Base-by-base conservation (phyloP, 257 asterid species). In the Fraxinus quadrangulata region DNA sequence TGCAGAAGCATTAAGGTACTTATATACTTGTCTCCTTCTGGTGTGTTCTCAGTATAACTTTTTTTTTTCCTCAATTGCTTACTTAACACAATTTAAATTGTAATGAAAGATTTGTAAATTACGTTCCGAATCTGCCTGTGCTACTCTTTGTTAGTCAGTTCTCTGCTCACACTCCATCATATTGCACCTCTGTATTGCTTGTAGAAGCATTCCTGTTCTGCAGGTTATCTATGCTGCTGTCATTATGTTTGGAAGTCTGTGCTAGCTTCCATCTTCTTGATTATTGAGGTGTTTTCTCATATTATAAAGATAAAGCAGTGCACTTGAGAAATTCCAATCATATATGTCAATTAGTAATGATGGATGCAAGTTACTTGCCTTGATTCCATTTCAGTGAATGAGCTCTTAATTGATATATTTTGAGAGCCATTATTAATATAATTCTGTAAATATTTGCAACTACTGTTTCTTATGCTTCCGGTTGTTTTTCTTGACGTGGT, bases 1-100 rank as follows among this genome's bases (percentile, higher is more conserved):
- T 87, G 99, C 98, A 78, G 98, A 96, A 85, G 91, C 92, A 76
- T 83, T 96, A 81, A 92, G 97, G 99, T 93, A 84, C 78, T 70
- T 13, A 42, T 79, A 67, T 67, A 61, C 28, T 23, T 3, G 7
- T 8, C 67, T 59, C 67, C 67, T 23, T 71, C 82, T 54, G 2
- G 26, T 16, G 21, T 70, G 36, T 42, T 76, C 33, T 40, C 63
- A 61, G 68, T 71, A 47, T 71, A 72, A 6, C 54, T 30, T 30
- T 13, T 47, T 75, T 26, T 26, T 3, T 30, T 0, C 1, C 34
- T 70, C 26, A 75, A 56, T 19, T 40, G 63, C 71, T 51, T 69
- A 76, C 47, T 70, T 79, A 33, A 10, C 37, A 39, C 36, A 40
- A 21, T 31, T 31, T 47, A 54, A 73, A 36, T 11, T 28, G 72